Evolutionary conservation across 2,329 filamentous ascomycete genomes (phyloP).

Genomic region (Xylaria hypoxylon): DNA sequence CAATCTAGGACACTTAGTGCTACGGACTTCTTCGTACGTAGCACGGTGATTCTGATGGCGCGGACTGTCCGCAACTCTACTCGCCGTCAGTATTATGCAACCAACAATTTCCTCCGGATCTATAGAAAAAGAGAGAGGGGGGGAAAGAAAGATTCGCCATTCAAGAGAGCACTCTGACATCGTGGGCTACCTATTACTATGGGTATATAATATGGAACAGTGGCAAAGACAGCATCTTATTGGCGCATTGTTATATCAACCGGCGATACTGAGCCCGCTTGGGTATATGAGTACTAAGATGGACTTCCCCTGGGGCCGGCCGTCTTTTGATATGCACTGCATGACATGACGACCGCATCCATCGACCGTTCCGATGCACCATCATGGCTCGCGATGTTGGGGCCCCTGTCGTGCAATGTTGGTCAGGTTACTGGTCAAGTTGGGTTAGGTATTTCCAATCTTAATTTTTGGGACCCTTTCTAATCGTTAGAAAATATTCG

Average conservation of each 20-base stretch:
- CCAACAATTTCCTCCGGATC: slow-evolving; percentile 23
- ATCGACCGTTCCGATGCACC: slow-evolving; percentile 24
- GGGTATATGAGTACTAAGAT: slow-evolving; percentile 13
- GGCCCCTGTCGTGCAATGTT: slow-evolving; percentile 11
- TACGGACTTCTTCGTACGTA: neutral
- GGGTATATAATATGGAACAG: slow-evolving; percentile 19
- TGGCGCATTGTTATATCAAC: slow-evolving; percentile 31
- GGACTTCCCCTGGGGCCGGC: slow-evolving; percentile 27
- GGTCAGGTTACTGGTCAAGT: slow-evolving; percentile 13
- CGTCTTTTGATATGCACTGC: slow-evolving; percentile 15
- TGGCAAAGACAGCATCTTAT: slow-evolving; percentile 18
- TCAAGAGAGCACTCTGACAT: slow-evolving; percentile 8
- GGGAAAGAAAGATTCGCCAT: slow-evolving; percentile 13
- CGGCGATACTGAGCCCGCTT: slow-evolving; percentile 19
- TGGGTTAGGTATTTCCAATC: slow-evolving; percentile 19
- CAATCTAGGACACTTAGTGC: neutral
- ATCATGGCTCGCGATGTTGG: slow-evolving; percentile 6
- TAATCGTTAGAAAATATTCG: neutral
- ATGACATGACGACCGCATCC: slow-evolving; percentile 10
- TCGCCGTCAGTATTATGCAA: slow-evolving; percentile 25
- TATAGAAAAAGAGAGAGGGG: slow-evolving; percentile 8
- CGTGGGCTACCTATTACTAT: slow-evolving; percentile 16
- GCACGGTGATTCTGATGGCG: neutral
- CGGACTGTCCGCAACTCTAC: slow-evolving; percentile 6
- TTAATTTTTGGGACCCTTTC: neutral